A percentile compares a stretch with the other conserved stretches of the same genome.
Conservation (phyloP, 1,284 basidiomycete species). For the Naganishia liquefaciens region DNA sequence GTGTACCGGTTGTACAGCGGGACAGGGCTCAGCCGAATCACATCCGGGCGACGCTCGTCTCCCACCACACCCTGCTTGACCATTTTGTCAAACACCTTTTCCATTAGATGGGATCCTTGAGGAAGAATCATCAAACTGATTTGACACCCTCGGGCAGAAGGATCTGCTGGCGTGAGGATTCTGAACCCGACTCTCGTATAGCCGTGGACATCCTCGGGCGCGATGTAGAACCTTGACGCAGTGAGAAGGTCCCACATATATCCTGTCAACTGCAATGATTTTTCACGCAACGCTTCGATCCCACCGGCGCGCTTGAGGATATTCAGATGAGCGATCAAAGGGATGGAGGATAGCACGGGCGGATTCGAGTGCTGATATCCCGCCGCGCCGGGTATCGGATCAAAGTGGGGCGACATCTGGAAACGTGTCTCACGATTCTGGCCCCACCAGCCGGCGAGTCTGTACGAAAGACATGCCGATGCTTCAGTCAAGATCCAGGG, state of each 20-base stretch:
- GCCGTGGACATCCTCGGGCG: slow-evolving; percentile 21
- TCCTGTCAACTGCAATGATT: slow-evolving; percentile 70
- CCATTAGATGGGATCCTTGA: slow-evolving; percentile 64
- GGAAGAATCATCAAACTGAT: slow-evolving; percentile 77
- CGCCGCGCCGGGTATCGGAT: slow-evolving; percentile 82
- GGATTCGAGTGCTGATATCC: slow-evolving; percentile 97
- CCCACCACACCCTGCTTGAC: slow-evolving; percentile 74
- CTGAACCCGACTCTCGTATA: slow-evolving; percentile 63
- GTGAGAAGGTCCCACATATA: slow-evolving; percentile 68
- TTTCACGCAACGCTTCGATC: slow-evolving; percentile 67
- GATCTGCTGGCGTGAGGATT: slow-evolving; percentile 76
- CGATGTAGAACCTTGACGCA: slow-evolving; percentile 62
- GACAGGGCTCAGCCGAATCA: slow-evolving; percentile 80
- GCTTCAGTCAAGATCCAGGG: not conserved
- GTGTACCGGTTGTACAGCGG: slow-evolving; percentile 79
- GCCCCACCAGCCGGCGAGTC: slow-evolving; percentile 97
- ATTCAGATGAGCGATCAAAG: slow-evolving; percentile 77
- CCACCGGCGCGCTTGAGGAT: slow-evolving; percentile 76
- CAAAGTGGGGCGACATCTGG: slow-evolving; percentile 81
- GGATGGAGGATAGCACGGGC: slow-evolving; percentile 72
- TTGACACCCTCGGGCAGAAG: slow-evolving; percentile 74
- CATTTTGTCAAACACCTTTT: slow-evolving; percentile 65
- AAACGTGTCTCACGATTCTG: slow-evolving; percentile 85
- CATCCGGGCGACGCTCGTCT: slow-evolving; percentile 84
- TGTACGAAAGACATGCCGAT: slow-evolving; percentile 46